Base-by-base conservation (phyloP, 345 rosid genomes). In the Sisymbrium altissimum region DNA sequence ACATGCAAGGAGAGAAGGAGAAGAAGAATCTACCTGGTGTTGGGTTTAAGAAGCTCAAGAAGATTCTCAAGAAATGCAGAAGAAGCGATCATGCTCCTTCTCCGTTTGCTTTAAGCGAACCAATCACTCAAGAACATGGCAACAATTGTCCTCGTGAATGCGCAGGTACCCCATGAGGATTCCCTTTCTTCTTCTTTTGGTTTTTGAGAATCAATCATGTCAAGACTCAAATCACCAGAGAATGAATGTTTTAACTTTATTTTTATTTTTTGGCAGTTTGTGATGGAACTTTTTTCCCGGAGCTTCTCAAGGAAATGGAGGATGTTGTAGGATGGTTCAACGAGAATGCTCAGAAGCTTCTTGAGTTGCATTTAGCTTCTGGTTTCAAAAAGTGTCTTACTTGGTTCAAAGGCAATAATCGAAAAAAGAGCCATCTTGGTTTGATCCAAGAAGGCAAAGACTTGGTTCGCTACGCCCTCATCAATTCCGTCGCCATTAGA, bases 231-330 rank as follows among this genome's bases (percentile, higher is more conserved):
- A 17, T 23, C 44, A 35, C 43, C 2, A 57, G 27, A 57, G 27
- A 10, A 57, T 62, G 27, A 10, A 57, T 62, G 36, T 14, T 62
- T 23, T 84, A 6, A 5, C 1, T 62, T 6, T 41, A 49, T 18
- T 62, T 68, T n/a, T n/a, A n/a, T n/a, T n/a, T n/a, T n/a, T n/a
- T 14, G 71, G 80, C 62, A 92, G 99, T 91, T 43, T 95, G 99
- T 56, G 97, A 92, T 73, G 97, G 88, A 33, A 89, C 87, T 60
- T 95, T 95, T 83, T 95, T 95, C 84, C 97, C 99, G 55, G 84
- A 88, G 69, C 97, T 95, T 72, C 80, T 85, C 8, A 80, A 77
- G 60, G 97, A 92, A 71, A 95, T 92, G 96, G 88, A 93, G 1
- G 85, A 83, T 45, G 84, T 95, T 7, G 89, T 92, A 1, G 93